Evolutionary conservation across 805 yeast genomes (phyloP), one percentile per base, ranked within the genome.

Genomic region (Candida boidinii): DNA sequence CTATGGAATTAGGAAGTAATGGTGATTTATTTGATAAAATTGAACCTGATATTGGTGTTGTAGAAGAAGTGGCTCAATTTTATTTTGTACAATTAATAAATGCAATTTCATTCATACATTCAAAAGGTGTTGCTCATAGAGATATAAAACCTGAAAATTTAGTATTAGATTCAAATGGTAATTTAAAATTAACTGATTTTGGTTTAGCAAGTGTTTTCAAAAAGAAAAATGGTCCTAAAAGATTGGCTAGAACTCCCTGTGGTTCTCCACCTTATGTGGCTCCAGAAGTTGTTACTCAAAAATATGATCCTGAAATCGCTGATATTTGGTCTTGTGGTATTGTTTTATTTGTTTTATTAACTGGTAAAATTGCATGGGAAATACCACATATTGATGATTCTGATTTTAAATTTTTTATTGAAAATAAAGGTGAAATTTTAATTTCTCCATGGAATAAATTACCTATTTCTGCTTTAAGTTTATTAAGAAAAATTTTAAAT

Each of bases 211-310:
- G 76, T 20, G 73, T 75, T 7, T 79, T 67, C 45, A 65, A 59
- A 40, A 67, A 68, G 26, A 64, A 59, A 24, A 53, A 51, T 12
- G 81, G 80, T 2, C 51, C 62, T 4, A 61, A 59, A 30, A 53
- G 76, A 36, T 35, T 63, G 29, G 66, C 76, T 25, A 50, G 56
- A 17, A 69, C 76, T 19, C 67, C 79, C 21, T 72, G 86, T 52
- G 82, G 90, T 0, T 76, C 83, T 1, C 81, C 84, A 2, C 88
- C 87, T 5, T 81, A 81, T 48, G 70, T 79, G 62, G 90, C 92
- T 1, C 92, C 92, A 2, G 92, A 81, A 45, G 68, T 81, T 14
- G 56, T 57, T 3, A 53, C 58, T 3, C 66, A 67, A 4, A 39
- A 35, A 9, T 81, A 81, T 43, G 74, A 70, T 29, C 75, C 85